Conservation (phyloP, 2,329 filamentous ascomycete genomes). For the Ceratocystis harringtonii region DNA sequence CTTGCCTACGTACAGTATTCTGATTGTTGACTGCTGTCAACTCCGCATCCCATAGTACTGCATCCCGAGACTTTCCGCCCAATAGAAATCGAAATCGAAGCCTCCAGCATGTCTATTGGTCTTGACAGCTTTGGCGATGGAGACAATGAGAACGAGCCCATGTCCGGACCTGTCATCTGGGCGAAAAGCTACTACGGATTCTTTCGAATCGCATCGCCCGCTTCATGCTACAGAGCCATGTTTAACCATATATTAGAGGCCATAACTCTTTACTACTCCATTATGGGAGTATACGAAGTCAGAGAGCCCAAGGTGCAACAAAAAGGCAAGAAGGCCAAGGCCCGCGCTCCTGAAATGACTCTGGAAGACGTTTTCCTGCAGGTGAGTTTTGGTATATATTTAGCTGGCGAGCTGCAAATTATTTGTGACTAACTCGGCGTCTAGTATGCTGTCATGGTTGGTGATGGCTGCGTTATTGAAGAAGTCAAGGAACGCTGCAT, state of each 20-base stretch:
- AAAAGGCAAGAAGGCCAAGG: slow-evolving; percentile 23
- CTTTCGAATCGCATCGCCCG: slow-evolving; percentile 47
- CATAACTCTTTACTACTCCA: slow-evolving; percentile 46
- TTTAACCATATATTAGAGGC: slow-evolving; percentile 48
- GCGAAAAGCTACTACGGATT: slow-evolving; percentile 49
- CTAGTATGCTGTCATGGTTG: slow-evolving; percentile 37
- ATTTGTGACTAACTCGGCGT: not conserved
- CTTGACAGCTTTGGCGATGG: slow-evolving; percentile 23
- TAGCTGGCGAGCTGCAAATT: not conserved
- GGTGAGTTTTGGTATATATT: slow-evolving; percentile 18
- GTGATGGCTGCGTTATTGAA: slow-evolving; percentile 36
- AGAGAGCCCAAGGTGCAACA: slow-evolving; percentile 23
- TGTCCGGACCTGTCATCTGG: slow-evolving; percentile 46
- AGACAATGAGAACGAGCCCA: slow-evolving; percentile 1
- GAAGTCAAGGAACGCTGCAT: slow-evolving; percentile 34
- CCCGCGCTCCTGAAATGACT: slow-evolving; percentile 22
- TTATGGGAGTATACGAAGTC: slow-evolving; percentile 41
- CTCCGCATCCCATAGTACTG: slow-evolving; percentile 9
- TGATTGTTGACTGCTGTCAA: not conserved
- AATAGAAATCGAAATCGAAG: slow-evolving; percentile 39
- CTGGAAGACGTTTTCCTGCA: slow-evolving; percentile 25
- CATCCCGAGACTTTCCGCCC: slow-evolving; percentile 14
- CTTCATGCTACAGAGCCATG: slow-evolving; percentile 39
- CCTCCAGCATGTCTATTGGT: slow-evolving; percentile 35
- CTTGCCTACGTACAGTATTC: not conserved